Conservation (phyloP, 1,284 basidiomycete genomes). For the Ustilago shanxiensis region DNA sequence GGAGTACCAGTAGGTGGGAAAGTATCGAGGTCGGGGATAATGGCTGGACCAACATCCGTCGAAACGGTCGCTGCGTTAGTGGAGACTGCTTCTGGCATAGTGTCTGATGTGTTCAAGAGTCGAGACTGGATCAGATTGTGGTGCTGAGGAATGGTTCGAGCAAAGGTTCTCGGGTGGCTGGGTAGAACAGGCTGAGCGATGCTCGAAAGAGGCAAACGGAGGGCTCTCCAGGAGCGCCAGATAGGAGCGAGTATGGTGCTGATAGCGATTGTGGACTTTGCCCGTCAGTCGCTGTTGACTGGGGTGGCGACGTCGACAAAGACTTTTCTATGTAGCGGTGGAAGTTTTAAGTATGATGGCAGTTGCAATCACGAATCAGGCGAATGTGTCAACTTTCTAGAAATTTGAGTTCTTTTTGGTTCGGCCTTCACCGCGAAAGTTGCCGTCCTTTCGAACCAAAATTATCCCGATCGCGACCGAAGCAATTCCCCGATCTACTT, state of each 20-base stretch:
- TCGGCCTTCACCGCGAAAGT: constrained; percentile 21
- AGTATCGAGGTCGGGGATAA: constrained; percentile 46
- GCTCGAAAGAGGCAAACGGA: not conserved
- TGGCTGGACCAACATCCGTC: constrained; percentile 32
- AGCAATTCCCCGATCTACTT: not conserved
- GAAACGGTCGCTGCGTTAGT: not conserved
- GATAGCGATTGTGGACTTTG: not conserved
- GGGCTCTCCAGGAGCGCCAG: constrained; percentile 21
- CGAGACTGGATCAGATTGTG: not conserved
- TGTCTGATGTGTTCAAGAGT: not conserved
- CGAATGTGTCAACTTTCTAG: too few relatives aligned
- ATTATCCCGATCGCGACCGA: not conserved
- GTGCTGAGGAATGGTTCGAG: too few relatives aligned
- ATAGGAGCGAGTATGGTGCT: constrained; percentile 22
- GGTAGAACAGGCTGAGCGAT: not conserved
- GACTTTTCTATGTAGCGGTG: not conserved
- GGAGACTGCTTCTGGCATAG: constrained; percentile 42
- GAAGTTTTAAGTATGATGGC: not conserved
- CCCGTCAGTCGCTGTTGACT: constrained; percentile 10
- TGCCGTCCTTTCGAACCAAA: too few relatives aligned
- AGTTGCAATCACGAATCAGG: too few relatives aligned
- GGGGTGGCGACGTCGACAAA: not conserved
- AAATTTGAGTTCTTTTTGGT: constrained; percentile 9
- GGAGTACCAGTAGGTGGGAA: constrained; percentile 66
- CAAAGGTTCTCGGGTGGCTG: not conserved